Percentiles rank a stretch among this genome's conserved stretches.
phyloP scores from a whole-genome alignment of 257 asterid genomes.

The Solanum clarkiae region DNA sequence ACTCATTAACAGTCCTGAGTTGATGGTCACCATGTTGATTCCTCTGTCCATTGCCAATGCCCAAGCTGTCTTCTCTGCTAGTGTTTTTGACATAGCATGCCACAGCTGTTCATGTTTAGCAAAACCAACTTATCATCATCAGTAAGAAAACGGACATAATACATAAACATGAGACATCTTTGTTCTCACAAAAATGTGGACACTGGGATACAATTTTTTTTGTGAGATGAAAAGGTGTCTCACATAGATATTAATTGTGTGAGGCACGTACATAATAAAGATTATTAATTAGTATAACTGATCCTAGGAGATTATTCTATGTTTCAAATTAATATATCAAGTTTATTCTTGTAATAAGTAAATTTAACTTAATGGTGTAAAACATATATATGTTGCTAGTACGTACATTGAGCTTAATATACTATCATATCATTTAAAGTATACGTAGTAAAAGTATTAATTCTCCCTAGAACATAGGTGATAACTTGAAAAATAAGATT shows the following conservation, averaged over 20 bases:
- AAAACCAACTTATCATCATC: neutral
- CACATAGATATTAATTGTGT: too few relatives aligned
- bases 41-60: slow-evolving; percentile 93
- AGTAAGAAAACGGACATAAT: neutral
- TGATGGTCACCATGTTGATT: slow-evolving; percentile 65
- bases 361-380: neutral
- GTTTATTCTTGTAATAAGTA: too few relatives aligned
- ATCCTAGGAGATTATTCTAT: neutral
- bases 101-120: slow-evolving; percentile 36
- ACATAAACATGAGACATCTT: too few relatives aligned
- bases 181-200: too few relatives aligned
- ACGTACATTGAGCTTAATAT: neutral
- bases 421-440: neutral
- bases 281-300: too few relatives aligned
- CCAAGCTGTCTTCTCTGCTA: slow-evolving; percentile 87
- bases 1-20: slow-evolving; percentile 54
- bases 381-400: too few relatives aligned
- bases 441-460: neutral
- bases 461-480: neutral
- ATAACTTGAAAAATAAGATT: neutral
- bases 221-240: too few relatives aligned
- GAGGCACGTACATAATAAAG: too few relatives aligned
- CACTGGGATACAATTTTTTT: too few relatives aligned
- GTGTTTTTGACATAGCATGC: slow-evolving; percentile 74
- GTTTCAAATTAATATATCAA: too few relatives aligned